Conservation (phyloP, 202 grass and related monocot genomes). For the Alloteropsis angusta region DNA sequence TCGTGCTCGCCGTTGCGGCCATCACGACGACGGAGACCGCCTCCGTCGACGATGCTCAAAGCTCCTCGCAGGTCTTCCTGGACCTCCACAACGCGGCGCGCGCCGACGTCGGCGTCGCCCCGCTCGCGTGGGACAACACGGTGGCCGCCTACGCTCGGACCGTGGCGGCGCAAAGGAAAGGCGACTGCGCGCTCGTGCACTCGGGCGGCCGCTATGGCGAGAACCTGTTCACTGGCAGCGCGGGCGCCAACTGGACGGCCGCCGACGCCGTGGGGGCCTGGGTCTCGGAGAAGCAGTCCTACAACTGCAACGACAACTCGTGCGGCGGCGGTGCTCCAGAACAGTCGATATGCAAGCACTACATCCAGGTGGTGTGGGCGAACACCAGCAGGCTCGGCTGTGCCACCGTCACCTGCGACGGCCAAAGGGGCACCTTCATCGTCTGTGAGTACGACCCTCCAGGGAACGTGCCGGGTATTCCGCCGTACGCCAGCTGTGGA, state of each 20-base stretch:
- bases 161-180: constrained; percentile 12
- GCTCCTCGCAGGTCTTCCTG: constrained; percentile 21
- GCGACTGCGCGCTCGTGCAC: constrained; percentile 27
- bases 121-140: constrained; percentile 37
- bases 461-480: neutral
- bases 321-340: neutral
- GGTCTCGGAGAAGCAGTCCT: constrained; percentile 29
- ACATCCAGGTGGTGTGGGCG: constrained; percentile 36
- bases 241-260: neutral
- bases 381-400: constrained; percentile 21
- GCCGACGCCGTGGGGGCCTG: constrained; percentile 16
- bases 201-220: constrained; percentile 40
- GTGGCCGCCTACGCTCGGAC: constrained; percentile 26
- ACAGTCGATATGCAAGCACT: neutral
- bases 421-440: neutral
- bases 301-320: constrained; percentile 20
- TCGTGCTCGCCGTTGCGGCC: neutral
- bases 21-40: neutral
- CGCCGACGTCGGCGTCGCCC: constrained; percentile 20
- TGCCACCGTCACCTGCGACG: constrained; percentile 6
- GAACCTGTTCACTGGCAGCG: constrained; percentile 44
- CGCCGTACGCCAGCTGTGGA: neutral
- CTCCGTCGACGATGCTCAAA: constrained; percentile 8
- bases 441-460: constrained; percentile 14
- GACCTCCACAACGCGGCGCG: constrained; percentile 31